Base-by-base conservation (phyloP, 139 green algal genomes). In the Coccomyxa sp. region DNA sequence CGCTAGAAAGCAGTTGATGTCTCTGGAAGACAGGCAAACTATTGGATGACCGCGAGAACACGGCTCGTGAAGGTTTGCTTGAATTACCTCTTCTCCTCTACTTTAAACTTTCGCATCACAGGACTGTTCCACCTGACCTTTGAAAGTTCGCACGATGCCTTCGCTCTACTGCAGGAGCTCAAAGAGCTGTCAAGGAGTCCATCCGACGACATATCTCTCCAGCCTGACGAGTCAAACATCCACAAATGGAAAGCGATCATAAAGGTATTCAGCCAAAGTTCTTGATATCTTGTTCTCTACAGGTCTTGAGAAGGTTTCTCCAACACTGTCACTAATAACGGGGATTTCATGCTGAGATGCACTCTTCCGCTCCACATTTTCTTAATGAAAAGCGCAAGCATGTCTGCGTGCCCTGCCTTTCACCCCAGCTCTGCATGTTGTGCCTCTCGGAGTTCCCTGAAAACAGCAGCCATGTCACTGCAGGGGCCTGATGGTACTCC, bases 401-500 rank as follows among this genome's bases (percentile, higher is more conserved):
- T 51, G 38, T 51, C 38, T 51, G 38, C 3, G 38, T 51, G 38
- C 38, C 38, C 38, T 51, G 3, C 38, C 38, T 51, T 51, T 51
- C 3, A 51, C 38, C 38, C 38, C 3, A 51, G 38, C 38, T 51
- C 38, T 51, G 38, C 38, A 51, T 51, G 7, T 51, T 51, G 7
- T 51, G 7, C 38, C 3, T 51, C 38, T 51, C 38, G 38, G 38
- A 51, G 38, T 51, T 51, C 38, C 38, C 38, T 51, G 38, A 51
- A 51, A 51, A 11, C 38, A 51, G 38, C 38, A 7, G 38, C 38
- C 63, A 28, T 71, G 1, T 71, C 63, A 28, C 31, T 77, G 23
- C 84, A 96, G 93, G 96, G 94, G 0, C 96, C 96, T 0, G 81
- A 80, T 12, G 96, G 95, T 51, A 99, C 95, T 0, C 95, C 96